phyloP scores from a whole-genome alignment of 1,284 basidiomycete genomes.

The Trametes pubescens region DNA sequence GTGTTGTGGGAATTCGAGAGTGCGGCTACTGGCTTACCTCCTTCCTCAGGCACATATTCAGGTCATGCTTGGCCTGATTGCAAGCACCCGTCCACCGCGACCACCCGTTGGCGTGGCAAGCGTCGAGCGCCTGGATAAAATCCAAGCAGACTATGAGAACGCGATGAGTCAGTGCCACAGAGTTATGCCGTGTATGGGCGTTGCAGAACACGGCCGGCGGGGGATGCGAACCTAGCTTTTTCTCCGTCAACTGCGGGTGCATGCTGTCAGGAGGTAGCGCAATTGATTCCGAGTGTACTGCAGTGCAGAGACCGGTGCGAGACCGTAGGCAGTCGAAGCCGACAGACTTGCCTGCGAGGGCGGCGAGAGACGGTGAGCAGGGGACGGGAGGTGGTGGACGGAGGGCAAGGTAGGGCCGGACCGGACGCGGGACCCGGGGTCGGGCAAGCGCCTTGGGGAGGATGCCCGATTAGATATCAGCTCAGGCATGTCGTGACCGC shows the following conservation, averaged over 20 bases:
- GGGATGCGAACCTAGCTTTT: conserved; percentile 58
- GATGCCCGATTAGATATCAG: conserved; percentile 35
- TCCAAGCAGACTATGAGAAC: conserved; percentile 66
- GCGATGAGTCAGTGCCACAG: conserved; percentile 26
- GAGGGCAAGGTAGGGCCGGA: conserved; percentile 1
- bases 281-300: background rate
- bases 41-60: conserved; percentile 78
- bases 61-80: conserved; percentile 73
- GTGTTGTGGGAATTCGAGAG: conserved; percentile 5
- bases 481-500: conserved; percentile 30
- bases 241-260: conserved; percentile 80
- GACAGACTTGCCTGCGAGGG: conserved; percentile 6
- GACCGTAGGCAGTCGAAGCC: conserved; percentile 14
- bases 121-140: conserved; percentile 76
- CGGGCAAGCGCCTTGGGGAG: conserved; percentile 15
- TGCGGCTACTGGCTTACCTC: conserved; percentile 61
- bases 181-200: conserved; percentile 29
- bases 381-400: conserved; percentile 1
- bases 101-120: conserved; percentile 70
- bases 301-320: background rate
- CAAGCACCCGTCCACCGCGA: conserved; percentile 73
- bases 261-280: conserved; percentile 47
- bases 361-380: conserved; percentile 11
- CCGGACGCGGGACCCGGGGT: conserved; percentile 6
- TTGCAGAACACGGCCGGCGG: conserved; percentile 24